Percentiles rank a stretch among this genome's conserved stretches.
Evolutionary conservation across 2,329 filamentous ascomycete genomes (phyloP).

Genomic region (Aureobasidium melanogenum): DNA sequence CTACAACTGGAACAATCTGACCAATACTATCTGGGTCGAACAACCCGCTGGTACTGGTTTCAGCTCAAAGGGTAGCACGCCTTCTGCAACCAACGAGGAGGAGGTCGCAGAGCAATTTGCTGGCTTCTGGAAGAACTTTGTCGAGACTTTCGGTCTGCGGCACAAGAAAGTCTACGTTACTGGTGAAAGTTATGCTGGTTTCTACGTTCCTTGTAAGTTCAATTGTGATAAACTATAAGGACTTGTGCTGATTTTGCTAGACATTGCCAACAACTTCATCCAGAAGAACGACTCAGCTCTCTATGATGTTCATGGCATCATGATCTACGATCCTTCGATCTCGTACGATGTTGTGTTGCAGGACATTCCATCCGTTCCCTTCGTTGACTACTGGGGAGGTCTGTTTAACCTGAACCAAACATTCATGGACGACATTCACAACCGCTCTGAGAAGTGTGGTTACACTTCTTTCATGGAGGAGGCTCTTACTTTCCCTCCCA

Average conservation of each 20-base stretch:
- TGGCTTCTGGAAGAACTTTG: slow-evolving; percentile 47
- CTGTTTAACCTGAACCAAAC: slow-evolving; percentile 57
- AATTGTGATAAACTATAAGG: background rate
- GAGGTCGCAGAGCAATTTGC: slow-evolving; percentile 39
- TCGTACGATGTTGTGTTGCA: slow-evolving; percentile 44
- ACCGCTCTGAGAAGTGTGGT: slow-evolving; percentile 47
- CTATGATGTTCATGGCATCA: slow-evolving; percentile 58
- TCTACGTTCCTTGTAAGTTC: slow-evolving; percentile 45
- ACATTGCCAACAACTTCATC: slow-evolving; percentile 65
- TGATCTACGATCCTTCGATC: slow-evolving; percentile 65
- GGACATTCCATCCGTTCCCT: slow-evolving; percentile 47
- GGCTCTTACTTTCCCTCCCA: slow-evolving; percentile 61
- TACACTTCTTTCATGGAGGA: slow-evolving; percentile 52
- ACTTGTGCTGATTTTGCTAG: slow-evolving; percentile 26
- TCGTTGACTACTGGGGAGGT: slow-evolving; percentile 51
- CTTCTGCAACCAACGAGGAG: slow-evolving; percentile 40
- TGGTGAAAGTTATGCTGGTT: slow-evolving; percentile 57
- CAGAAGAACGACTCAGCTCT: slow-evolving; percentile 56
- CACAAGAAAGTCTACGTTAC: slow-evolving; percentile 58
- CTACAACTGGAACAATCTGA: background rate
- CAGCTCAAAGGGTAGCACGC: slow-evolving; percentile 28
- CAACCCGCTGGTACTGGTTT: slow-evolving; percentile 35
- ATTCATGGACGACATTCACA: slow-evolving; percentile 44
- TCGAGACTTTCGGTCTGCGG: slow-evolving; percentile 47
- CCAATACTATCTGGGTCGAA: slow-evolving; percentile 29